These are phyloP conservation scores for Triangularia verruculosa DNA, from an alignment of 2,329 filamentous ascomycete species.

Conservation along the genomic window DNA sequence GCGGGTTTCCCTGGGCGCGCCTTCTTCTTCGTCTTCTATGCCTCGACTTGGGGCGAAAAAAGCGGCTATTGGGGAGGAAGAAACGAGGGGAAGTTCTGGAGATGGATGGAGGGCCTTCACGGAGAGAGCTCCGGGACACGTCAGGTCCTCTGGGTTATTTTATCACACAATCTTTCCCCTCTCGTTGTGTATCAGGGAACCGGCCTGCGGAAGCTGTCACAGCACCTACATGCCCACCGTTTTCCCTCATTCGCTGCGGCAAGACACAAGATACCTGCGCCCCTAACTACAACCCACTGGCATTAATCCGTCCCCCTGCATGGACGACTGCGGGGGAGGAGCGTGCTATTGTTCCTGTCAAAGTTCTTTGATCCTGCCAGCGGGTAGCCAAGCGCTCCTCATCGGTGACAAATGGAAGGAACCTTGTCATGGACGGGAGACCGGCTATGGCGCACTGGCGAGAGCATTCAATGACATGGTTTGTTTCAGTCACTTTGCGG, in stretches of 20 bases:
- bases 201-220: background rate
- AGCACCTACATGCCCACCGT: background rate
- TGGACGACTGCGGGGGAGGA: background rate
- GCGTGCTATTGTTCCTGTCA: background rate
- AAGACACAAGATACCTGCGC: background rate
- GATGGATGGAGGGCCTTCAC: background rate
- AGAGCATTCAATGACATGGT: background rate
- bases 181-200: no score
- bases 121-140: background rate
- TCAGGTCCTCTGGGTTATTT: background rate
- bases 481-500: no score
- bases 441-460: background rate
- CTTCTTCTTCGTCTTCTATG: no score
- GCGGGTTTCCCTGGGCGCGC: background rate
- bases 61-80: background rate
- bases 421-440: background rate
- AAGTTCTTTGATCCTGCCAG: background rate
- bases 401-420: background rate
- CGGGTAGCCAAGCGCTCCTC: background rate
- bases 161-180: no score
- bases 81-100: background rate
- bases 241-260: background rate
- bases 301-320: background rate
- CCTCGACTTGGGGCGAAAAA: background rate
- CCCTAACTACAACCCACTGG: background rate